phyloP scores from a whole-genome alignment of 140 eudicot genomes.

The Erigeron philadelphicus region DNA sequence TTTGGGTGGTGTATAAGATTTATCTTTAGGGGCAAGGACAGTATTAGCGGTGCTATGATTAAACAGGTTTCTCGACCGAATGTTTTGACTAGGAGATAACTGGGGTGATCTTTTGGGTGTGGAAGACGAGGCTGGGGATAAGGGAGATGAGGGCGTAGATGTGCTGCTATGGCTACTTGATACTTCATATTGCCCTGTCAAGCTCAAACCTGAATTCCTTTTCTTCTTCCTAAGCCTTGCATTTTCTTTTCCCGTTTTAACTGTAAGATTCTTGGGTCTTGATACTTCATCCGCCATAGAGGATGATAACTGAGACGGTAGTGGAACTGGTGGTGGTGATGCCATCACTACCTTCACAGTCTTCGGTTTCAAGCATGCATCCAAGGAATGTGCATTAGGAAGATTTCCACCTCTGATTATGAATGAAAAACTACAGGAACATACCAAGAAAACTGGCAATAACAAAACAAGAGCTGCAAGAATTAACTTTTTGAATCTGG shows the following conservation, averaged over 20 bases:
- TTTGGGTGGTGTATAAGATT: slow-evolving; percentile 21
- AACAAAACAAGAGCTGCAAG: slow-evolving; percentile 31
- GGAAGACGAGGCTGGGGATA: slow-evolving; percentile 45
- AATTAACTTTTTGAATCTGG: slow-evolving; percentile 38
- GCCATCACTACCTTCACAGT: slow-evolving; percentile 16
- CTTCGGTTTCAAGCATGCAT: slow-evolving; percentile 28
- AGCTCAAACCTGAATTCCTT: slow-evolving; percentile 34
- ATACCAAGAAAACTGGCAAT: slow-evolving; percentile 27
- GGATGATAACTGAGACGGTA: slow-evolving; percentile 7
- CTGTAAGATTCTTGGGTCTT: slow-evolving; percentile 45
- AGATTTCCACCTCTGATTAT: slow-evolving; percentile 28
- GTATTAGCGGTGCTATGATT: slow-evolving; percentile 14
- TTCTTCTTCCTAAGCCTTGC: slow-evolving; percentile 61
- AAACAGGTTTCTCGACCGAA: slow-evolving; percentile 39
- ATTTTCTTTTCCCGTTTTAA: slow-evolving; percentile 64
- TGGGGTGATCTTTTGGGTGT: slow-evolving; percentile 42
- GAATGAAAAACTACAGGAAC: slow-evolving; percentile 36
- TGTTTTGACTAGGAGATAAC: slow-evolving; percentile 30
- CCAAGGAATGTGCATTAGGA: slow-evolving; percentile 31
- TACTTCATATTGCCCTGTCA: slow-evolving; percentile 47
- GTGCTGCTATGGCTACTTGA: slow-evolving; percentile 89
- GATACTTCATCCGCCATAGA: slow-evolving; percentile 26
- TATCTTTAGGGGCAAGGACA: slow-evolving; percentile 31
- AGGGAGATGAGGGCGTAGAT: slow-evolving; percentile 86
- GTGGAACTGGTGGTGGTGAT: slow-evolving; percentile 1